Percentiles rank a stretch among this genome's conserved stretches.
These are phyloP conservation scores for Nemania sp. DNA, from an alignment of 2,329 filamentous ascomycete genomes.

Conservation along the genomic window DNA sequence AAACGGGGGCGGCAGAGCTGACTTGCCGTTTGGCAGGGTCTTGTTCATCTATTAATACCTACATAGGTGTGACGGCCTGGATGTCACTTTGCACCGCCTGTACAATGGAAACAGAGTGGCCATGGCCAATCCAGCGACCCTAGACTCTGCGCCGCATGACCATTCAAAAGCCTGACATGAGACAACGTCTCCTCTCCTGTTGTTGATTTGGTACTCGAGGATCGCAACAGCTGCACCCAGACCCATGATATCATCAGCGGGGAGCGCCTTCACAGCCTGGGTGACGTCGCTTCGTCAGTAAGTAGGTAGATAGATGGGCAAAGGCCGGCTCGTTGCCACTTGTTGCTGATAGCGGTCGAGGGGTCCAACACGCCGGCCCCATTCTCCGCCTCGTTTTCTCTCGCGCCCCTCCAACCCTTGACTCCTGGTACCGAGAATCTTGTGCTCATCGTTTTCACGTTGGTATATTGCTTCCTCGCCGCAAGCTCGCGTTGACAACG, in stretches of 20 bases:
- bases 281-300: conserved; percentile 55
- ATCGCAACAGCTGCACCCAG: conserved; percentile 53
- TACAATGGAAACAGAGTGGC: background rate
- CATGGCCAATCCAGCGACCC: conserved; percentile 4
- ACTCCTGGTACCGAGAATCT: conserved; percentile 3
- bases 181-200: background rate
- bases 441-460: conserved; percentile 33
- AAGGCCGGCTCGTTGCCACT: conserved; percentile 59
- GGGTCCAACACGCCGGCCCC: conserved; percentile 43
- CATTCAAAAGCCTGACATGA: conserved; percentile 3
- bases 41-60: background rate
- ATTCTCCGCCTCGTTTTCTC: conserved; percentile 46
- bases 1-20: background rate
- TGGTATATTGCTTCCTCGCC: no score
- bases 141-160: conserved; percentile 2
- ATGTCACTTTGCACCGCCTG: background rate
- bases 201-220: conserved; percentile 30
- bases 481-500: no score
- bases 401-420: conserved; percentile 30
- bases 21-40: background rate
- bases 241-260: conserved; percentile 57
- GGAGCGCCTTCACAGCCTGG: conserved; percentile 54
- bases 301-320: conserved; percentile 57
- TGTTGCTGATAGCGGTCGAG: conserved; percentile 56
- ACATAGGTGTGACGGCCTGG: background rate